Evolutionary conservation across 2,329 filamentous ascomycete species (phyloP).

Genomic region (Blastomyces silverae): DNA sequence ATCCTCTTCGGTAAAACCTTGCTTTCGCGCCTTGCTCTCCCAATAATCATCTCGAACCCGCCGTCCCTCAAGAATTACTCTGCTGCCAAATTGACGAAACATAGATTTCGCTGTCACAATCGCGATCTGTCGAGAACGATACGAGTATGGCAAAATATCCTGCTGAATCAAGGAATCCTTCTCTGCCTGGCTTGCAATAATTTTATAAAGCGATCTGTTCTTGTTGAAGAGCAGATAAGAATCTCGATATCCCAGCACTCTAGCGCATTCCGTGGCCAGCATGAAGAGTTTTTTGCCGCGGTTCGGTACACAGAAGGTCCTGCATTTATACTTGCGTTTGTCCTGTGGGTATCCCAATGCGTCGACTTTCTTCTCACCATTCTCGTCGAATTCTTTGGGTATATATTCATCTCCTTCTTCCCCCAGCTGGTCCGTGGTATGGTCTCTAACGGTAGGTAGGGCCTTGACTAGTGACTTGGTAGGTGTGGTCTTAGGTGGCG

Average conservation of each 20-base stretch:
- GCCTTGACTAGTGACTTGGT: constrained; percentile 83
- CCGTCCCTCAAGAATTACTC: constrained; percentile 82
- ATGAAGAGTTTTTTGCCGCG: constrained; percentile 94
- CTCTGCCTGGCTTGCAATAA: constrained; percentile 90
- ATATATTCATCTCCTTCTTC: constrained; percentile 89
- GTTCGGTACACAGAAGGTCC: constrained; percentile 87
- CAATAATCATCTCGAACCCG: constrained; percentile 96
- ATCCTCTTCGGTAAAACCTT: constrained; percentile 96
- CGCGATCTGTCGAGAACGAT: constrained; percentile 95
- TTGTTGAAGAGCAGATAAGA: constrained; percentile 99
- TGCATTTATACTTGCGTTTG: constrained; percentile 79
- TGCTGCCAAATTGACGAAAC: constrained; percentile 96
- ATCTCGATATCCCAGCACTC: constrained; percentile 87
- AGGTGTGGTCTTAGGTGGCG: constrained; percentile 67
- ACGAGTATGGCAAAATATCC: constrained; percentile 94
- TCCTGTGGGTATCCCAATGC: constrained; percentile 73
- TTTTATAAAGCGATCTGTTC: constrained; percentile 93
- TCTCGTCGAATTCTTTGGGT: constrained; percentile 84
- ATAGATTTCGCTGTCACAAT: constrained; percentile 97
- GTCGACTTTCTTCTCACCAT: constrained; percentile 90
- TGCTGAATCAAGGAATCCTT: constrained; percentile 95
- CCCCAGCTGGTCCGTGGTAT: constrained; percentile 92
- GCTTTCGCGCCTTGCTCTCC: constrained; percentile 94
- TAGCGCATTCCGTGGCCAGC: constrained; percentile 94
- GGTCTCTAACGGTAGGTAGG: constrained; percentile 88